These are phyloP conservation scores for Aspergillus nomiae DNA, from an alignment of 2,329 filamentous ascomycete species.

Conservation along the genomic window DNA sequence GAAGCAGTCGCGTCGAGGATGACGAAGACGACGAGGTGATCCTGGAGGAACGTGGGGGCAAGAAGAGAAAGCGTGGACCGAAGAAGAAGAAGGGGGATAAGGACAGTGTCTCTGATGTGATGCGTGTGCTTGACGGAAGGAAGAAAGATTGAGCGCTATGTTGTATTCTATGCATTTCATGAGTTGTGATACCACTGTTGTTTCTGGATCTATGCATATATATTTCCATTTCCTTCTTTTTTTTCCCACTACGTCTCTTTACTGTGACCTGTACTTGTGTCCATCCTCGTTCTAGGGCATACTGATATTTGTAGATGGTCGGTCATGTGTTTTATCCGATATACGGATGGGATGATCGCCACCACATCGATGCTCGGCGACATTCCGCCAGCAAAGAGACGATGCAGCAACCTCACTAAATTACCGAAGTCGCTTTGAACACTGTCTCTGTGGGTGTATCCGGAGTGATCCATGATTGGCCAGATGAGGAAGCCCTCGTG, in stretches of 20 bases:
- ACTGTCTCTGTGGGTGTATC: too few species aligned
- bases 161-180: background rate
- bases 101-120: constrained; percentile 75
- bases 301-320: background rate
- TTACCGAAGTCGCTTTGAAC: too few species aligned
- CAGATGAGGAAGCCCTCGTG: background rate
- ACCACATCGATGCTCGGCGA: too few species aligned
- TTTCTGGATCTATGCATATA: constrained; percentile 1
- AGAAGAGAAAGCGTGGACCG: constrained; percentile 56
- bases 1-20: constrained; percentile 80
- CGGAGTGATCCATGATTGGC: too few species aligned
- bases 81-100: constrained; percentile 56
- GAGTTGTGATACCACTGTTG: constrained; percentile 1
- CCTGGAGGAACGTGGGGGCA: constrained; percentile 47
- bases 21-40: constrained; percentile 74
- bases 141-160: constrained; percentile 40
- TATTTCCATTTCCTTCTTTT: background rate
- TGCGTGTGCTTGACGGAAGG: constrained; percentile 72
- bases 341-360: too few species aligned
- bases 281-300: background rate
- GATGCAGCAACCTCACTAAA: too few species aligned
- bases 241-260: background rate
- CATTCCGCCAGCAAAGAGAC: too few species aligned
- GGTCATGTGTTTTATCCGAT: background rate
- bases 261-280: background rate